Percentiles rank a stretch among this genome's conserved stretches.
These are phyloP conservation scores for Diplodia intermedia DNA, from an alignment of 2,329 filamentous ascomycete species.

Conservation along the genomic window DNA sequence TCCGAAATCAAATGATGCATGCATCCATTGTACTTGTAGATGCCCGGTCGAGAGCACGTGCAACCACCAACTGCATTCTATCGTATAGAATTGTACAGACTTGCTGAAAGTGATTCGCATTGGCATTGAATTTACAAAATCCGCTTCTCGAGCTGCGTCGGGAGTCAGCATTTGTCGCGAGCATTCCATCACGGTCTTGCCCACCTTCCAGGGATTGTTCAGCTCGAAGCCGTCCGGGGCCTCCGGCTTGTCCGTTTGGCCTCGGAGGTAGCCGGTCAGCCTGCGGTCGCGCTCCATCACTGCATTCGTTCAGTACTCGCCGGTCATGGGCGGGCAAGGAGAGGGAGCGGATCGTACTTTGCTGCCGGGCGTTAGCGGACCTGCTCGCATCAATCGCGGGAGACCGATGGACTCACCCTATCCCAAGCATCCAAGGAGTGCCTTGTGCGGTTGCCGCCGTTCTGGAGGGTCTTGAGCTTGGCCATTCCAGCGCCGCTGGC, in stretches of 20 bases:
- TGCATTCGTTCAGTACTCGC: constrained; percentile 47
- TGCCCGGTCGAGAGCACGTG: neutral
- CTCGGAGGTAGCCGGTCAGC: constrained; percentile 66
- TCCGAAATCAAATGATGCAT: constrained; percentile 41
- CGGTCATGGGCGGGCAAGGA: constrained; percentile 28
- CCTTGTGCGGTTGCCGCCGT: constrained; percentile 67
- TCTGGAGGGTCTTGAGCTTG: constrained; percentile 65
- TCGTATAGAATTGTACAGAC: neutral
- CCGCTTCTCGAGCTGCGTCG: constrained; percentile 47
- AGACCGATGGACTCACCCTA: constrained; percentile 57
- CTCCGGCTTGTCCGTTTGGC: constrained; percentile 65
- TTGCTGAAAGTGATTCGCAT: neutral
- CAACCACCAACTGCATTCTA: neutral
- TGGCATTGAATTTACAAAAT: constrained; percentile 41
- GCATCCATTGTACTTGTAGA: too few species aligned
- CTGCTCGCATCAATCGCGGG: constrained; percentile 24
- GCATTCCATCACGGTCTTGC: neutral
- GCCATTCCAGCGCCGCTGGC: constrained; percentile 65
- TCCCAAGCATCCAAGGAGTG: constrained; percentile 70
- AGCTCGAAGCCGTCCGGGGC: constrained; percentile 69
- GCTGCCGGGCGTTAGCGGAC: constrained; percentile 56
- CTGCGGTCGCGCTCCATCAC: constrained; percentile 72
- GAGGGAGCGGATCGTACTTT: constrained; percentile 56
- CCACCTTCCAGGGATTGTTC: constrained; percentile 68
- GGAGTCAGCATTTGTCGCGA: constrained; percentile 38